Percentiles rank a stretch among this genome's conserved stretches.
These are phyloP conservation scores for Microcera coccophila DNA, from an alignment of 2,329 filamentous ascomycete genomes.

Conservation along the genomic window DNA sequence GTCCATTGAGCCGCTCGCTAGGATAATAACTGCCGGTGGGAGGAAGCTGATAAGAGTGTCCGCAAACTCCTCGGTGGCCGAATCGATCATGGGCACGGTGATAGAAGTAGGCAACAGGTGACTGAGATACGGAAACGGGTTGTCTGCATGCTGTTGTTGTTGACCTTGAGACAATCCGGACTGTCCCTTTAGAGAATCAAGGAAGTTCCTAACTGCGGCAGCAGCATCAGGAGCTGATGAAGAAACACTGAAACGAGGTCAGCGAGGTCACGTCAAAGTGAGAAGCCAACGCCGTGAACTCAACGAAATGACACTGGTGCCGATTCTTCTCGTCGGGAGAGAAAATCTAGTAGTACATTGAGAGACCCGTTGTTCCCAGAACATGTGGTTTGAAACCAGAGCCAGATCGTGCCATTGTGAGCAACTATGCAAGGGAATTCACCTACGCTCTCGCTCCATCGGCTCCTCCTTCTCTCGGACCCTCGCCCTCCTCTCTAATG, in stretches of 20 bases:
- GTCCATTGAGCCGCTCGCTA: constrained; percentile 63
- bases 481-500: constrained; percentile 82
- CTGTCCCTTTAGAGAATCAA: constrained; percentile 70
- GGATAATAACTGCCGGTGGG: constrained; percentile 71
- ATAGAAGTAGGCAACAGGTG: constrained; percentile 77
- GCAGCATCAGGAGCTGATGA: constrained; percentile 65
- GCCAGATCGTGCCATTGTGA: constrained; percentile 22
- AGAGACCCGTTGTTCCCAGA: constrained; percentile 24
- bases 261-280: constrained; percentile 35
- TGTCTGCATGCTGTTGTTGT: constrained; percentile 40
- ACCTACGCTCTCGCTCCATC: constrained; percentile 99
- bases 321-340: constrained; percentile 27
- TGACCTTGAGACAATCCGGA: constrained; percentile 38
- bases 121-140: constrained; percentile 75
- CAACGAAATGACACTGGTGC: constrained; percentile 24
- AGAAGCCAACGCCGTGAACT: constrained; percentile 17
- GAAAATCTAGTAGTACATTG: constrained; percentile 33
- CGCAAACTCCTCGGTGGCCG: constrained; percentile 60
- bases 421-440: constrained; percentile 31
- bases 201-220: constrained; percentile 79
- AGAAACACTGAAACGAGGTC: constrained; percentile 53
- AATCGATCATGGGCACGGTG: constrained; percentile 73
- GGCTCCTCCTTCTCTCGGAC: constrained; percentile 84
- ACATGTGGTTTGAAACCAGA: constrained; percentile 18
- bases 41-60: constrained; percentile 74